Evolutionary conservation across 441 rosid species (phyloP).

Genomic region (Populus hybrid): DNA sequence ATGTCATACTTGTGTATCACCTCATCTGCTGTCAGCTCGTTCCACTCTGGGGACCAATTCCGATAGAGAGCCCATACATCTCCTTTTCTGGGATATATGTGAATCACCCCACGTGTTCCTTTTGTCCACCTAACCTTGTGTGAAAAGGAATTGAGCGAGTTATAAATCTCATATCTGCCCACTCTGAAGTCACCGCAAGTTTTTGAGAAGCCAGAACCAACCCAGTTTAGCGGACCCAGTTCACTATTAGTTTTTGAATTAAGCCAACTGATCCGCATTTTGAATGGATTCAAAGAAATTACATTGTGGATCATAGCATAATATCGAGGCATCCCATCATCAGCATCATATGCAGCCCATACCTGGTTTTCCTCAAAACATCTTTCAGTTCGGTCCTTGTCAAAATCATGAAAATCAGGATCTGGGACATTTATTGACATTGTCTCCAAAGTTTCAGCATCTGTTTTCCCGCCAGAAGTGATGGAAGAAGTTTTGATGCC

Average conservation of each 20-base stretch:
- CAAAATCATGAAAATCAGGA: conserved; percentile 42
- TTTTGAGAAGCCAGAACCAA: conserved; percentile 64
- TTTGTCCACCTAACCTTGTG: conserved; percentile 68
- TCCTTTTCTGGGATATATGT: conserved; percentile 59
- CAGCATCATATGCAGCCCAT: conserved; percentile 81
- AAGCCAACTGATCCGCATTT: conserved; percentile 76
- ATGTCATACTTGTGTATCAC: conserved; percentile 66
- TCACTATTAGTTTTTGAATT: conserved; percentile 57
- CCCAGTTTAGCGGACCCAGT: conserved; percentile 56
- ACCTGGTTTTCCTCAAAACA: conserved; percentile 59
- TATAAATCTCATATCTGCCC: conserved; percentile 45
- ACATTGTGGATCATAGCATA: conserved; percentile 72
- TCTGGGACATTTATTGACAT: neutral
- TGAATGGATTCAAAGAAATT: conserved; percentile 57
- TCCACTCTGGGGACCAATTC: conserved; percentile 81
- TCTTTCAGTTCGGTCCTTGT: conserved; percentile 53
- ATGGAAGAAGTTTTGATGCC: neutral
- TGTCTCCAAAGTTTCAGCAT: neutral
- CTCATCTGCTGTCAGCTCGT: conserved; percentile 52
- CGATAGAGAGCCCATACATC: conserved; percentile 81
- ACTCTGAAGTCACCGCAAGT: conserved; percentile 69
- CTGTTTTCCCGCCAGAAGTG: neutral
- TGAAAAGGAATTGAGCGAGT: conserved; percentile 57
- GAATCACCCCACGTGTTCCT: conserved; percentile 56
- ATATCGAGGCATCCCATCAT: conserved; percentile 79